These are phyloP conservation scores for Thermomyces lanuginosus DNA, from an alignment of 2,329 filamentous ascomycete species.

Conservation along the genomic window DNA sequence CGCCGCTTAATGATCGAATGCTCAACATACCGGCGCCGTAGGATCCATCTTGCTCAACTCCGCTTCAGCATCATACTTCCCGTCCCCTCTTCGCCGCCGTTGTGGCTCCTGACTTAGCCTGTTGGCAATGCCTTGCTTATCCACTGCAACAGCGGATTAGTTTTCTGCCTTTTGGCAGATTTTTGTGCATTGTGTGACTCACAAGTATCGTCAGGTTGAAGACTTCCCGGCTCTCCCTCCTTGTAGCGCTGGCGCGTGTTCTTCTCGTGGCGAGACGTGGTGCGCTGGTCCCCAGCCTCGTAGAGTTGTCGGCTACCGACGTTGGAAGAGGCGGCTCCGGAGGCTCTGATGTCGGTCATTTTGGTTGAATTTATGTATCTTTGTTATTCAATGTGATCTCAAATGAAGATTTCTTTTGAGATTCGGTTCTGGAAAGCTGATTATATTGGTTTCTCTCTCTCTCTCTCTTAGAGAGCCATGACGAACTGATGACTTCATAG, in stretches of 20 bases:
- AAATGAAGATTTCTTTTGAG: not conserved
- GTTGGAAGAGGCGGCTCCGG: constrained; percentile 31
- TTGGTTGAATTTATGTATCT: constrained; percentile 1
- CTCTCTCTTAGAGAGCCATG: not conserved
- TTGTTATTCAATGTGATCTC: constrained; percentile 1
- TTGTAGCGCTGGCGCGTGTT: constrained; percentile 46
- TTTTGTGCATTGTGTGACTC: constrained; percentile 16
- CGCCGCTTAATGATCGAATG: not conserved
- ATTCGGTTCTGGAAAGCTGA: not conserved
- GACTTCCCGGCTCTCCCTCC: constrained; percentile 55
- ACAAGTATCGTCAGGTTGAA: constrained; percentile 58
- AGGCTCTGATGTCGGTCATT: constrained; percentile 2
- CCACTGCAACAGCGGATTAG: constrained; percentile 17
- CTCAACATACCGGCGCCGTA: constrained; percentile 22
- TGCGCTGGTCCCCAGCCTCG: constrained; percentile 63
- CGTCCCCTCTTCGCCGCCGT: constrained; percentile 12
- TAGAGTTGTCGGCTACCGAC: constrained; percentile 53
- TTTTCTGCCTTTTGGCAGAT: too few species aligned
- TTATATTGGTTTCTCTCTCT: not conserved
- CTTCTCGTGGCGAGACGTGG: constrained; percentile 37
- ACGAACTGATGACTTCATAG: constrained; percentile 7
- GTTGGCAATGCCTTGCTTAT: constrained; percentile 30
- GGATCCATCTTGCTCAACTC: constrained; percentile 27
- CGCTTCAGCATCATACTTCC: constrained; percentile 18
- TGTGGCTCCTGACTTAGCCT: constrained; percentile 12